Conservation (phyloP, 1,139 yeast species). For the Candida dubliniensis region DNA sequence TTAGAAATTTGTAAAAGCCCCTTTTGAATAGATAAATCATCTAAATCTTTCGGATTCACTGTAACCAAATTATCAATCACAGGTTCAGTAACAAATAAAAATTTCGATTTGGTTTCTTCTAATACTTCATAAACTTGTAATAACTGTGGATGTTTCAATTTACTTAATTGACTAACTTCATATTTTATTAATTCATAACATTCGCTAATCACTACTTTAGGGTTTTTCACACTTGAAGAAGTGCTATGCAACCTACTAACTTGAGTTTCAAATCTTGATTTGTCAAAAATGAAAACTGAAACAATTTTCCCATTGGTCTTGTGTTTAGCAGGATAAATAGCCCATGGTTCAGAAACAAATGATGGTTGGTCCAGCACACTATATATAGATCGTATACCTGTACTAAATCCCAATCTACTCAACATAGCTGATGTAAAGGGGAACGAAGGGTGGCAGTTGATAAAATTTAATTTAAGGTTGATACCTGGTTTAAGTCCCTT, state of each 20-base stretch:
- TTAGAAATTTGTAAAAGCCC: constrained; percentile 79
- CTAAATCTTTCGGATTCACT: constrained; percentile 44
- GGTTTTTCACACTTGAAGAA: constrained; percentile 37
- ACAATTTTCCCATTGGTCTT: constrained; percentile 58
- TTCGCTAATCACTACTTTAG: constrained; percentile 38
- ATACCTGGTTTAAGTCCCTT: too few species aligned
- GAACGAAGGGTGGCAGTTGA: too few species aligned
- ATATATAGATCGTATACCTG: constrained; percentile 75
- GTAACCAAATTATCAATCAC: constrained; percentile 61
- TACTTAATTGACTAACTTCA: constrained; percentile 70
- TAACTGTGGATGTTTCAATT: constrained; percentile 84
- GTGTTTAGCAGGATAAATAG: constrained; percentile 77
- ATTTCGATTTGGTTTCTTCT: constrained; percentile 78
- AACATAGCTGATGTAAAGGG: constrained; percentile 7
- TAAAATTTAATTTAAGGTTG: too few species aligned
- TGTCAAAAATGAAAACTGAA: constrained; percentile 87
- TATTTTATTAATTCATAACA: constrained; percentile 41
- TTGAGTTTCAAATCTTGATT: constrained; percentile 65
- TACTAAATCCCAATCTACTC: constrained; percentile 41
- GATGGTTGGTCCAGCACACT: constrained; percentile 72
- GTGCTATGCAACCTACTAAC: constrained; percentile 54
- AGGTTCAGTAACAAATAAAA: constrained; percentile 83
- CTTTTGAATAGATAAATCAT: constrained; percentile 75
- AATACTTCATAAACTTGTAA: constrained; percentile 80
- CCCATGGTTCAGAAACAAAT: constrained; percentile 82